Percentiles rank a stretch among this genome's conserved stretches.
Conservation (phyloP, 805 yeast genomes). For the Saturnispora sekii region DNA sequence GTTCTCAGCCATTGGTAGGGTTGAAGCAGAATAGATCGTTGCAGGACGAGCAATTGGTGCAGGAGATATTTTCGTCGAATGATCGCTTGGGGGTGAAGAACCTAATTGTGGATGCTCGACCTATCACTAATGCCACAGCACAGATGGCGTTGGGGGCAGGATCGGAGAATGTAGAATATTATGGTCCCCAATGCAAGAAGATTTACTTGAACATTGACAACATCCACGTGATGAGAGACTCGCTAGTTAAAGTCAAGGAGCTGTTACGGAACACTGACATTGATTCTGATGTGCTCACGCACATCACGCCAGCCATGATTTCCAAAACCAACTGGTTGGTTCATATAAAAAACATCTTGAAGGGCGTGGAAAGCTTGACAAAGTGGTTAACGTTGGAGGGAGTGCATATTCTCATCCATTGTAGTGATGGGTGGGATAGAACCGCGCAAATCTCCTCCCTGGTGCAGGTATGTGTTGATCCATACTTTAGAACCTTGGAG, state of each 20-base stretch:
- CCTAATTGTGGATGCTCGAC: conserved; percentile 84
- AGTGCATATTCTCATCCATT: conserved; percentile 79
- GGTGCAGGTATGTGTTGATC: conserved; percentile 81
- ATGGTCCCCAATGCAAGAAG: conserved; percentile 43
- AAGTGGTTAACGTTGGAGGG: conserved; percentile 76
- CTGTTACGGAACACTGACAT: conserved; percentile 62
- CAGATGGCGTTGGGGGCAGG: conserved; percentile 98
- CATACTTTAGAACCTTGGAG: conserved; percentile 75
- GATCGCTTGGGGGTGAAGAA: conserved; percentile 30
- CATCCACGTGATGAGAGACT: conserved; percentile 90
- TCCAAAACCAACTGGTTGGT: conserved; percentile 72
- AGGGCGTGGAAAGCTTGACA: conserved; percentile 67
- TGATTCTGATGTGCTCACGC: conserved; percentile 39
- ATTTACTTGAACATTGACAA: conserved; percentile 87
- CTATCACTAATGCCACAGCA: conserved; percentile 90
- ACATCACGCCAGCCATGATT: conserved; percentile 45
- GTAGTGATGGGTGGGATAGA: conserved; percentile 99
- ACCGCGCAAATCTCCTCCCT: conserved; percentile 84
- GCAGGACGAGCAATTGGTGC: conserved; percentile 80
- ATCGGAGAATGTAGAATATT: conserved; percentile 85
- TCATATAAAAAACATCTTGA: conserved; percentile 56
- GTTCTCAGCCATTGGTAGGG: conserved; percentile 91
- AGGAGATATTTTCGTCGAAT: conserved; percentile 63
- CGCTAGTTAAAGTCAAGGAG: conserved; percentile 52
- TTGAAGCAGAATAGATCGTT: conserved; percentile 76